phyloP scores from a whole-genome alignment of 2,329 filamentous ascomycete genomes.

The Calonectria ilicicola region DNA sequence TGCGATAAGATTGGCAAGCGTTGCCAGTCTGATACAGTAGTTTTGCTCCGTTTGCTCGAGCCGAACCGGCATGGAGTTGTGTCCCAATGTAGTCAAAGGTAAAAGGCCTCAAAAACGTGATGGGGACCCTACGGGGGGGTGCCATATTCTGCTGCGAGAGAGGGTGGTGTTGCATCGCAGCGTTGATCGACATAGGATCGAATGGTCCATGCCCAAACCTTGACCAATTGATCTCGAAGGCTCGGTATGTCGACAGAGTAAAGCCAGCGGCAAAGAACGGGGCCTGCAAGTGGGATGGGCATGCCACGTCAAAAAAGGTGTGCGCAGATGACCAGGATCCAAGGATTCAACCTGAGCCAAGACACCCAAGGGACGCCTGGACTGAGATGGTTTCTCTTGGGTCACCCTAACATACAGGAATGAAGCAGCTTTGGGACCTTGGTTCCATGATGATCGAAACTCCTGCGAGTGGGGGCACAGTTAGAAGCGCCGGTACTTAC shows the following conservation, averaged over 20 bases:
- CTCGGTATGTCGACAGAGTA: constrained; percentile 3
- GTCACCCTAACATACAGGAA: constrained; percentile 30
- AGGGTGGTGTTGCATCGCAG: constrained; percentile 29
- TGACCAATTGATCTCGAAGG: not conserved
- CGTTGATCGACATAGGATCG: constrained; percentile 13
- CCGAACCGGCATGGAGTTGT: constrained; percentile 30
- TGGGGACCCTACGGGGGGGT: not conserved
- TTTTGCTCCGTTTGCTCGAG: constrained; percentile 22
- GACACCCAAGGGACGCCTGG: constrained; percentile 5
- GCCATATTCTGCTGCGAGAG: not conserved
- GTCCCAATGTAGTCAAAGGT: constrained; percentile 1
- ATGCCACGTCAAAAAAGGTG: constrained; percentile 32
- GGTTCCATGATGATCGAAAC: constrained; percentile 24
- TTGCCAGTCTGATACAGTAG: constrained; percentile 21
- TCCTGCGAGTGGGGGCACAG: constrained; percentile 33
- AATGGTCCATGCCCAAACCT: constrained; percentile 11
- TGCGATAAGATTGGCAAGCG: constrained; percentile 19
- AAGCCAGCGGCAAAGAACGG: constrained; percentile 35
- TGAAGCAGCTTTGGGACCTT: constrained; percentile 26
- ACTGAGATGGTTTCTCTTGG: constrained; percentile 13
- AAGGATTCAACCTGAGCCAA: not conserved
- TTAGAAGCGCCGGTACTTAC: not conserved
- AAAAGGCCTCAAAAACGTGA: constrained; percentile 10
- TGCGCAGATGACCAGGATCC: constrained; percentile 20
- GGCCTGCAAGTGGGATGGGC: constrained; percentile 19